These are phyloP conservation scores for Malus domestica DNA, from an alignment of 306 rosid genomes.

Conservation along the genomic window DNA sequence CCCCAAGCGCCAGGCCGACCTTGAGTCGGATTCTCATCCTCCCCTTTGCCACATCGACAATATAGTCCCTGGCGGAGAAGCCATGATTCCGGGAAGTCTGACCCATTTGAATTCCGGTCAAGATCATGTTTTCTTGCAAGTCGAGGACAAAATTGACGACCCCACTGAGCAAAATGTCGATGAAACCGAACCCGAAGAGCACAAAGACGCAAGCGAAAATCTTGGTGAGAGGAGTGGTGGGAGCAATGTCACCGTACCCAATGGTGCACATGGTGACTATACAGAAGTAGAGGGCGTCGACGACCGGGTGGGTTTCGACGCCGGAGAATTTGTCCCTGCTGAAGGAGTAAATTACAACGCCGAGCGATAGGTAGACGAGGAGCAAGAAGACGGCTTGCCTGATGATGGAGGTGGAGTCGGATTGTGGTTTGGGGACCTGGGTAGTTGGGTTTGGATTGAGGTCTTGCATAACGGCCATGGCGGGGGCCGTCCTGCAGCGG, in stretches of 20 bases:
- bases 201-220: conserved; percentile 67
- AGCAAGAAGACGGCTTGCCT: conserved; percentile 57
- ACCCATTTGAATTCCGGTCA: conserved; percentile 43
- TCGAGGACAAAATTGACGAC: conserved; percentile 68
- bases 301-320: conserved; percentile 53
- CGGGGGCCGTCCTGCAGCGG: conserved; percentile 79
- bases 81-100: conserved; percentile 10
- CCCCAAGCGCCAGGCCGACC: conserved; percentile 81
- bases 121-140: conserved; percentile 55
- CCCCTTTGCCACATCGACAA: conserved; percentile 74
- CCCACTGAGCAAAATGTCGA: conserved; percentile 65
- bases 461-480: conserved; percentile 43
- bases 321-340: conserved; percentile 57
- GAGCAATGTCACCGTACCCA: conserved; percentile 78
- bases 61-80: conserved; percentile 52
- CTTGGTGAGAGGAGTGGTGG: conserved; percentile 46
- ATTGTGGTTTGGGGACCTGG: conserved; percentile 39
- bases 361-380: conserved; percentile 42
- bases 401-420: conserved; percentile 39
- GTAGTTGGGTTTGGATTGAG: conserved; percentile 25
- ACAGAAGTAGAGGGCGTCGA: conserved; percentile 77
- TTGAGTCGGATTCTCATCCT: conserved; percentile 81
- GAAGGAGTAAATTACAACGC: conserved; percentile 61
- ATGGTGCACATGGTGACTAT: conserved; percentile 87
- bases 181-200: conserved; percentile 72